Percentiles rank a stretch among this genome's conserved stretches.
These are phyloP conservation scores for Hirsutella thompsonii DNA, from an alignment of 2,329 filamentous ascomycete genomes.

Conservation along the genomic window DNA sequence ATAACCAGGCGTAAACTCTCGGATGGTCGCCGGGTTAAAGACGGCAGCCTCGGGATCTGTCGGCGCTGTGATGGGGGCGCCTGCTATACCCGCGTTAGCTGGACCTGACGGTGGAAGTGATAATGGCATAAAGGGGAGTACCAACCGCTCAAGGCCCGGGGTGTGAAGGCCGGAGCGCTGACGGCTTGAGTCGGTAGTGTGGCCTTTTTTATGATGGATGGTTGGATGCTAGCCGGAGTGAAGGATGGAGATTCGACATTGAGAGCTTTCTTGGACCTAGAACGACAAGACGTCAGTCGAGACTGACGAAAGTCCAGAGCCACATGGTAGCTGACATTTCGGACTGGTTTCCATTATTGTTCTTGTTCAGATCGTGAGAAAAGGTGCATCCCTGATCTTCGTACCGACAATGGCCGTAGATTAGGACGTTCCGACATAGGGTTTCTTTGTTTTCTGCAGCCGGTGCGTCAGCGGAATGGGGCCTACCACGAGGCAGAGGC, in stretches of 20 bases:
- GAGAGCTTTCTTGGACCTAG: slow-evolving; percentile 57
- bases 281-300: background rate
- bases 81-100: slow-evolving; percentile 11
- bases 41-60: slow-evolving; percentile 28
- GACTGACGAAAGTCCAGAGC: background rate
- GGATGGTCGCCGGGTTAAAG: slow-evolving; percentile 44
- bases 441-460: slow-evolving; percentile 69
- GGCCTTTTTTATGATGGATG: slow-evolving; percentile 46
- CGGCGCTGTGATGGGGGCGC: slow-evolving; percentile 21
- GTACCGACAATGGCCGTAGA: slow-evolving; percentile 87
- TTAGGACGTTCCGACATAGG: slow-evolving; percentile 81
- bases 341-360: slow-evolving; percentile 23
- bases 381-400: slow-evolving; percentile 86
- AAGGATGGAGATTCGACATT: slow-evolving; percentile 97
- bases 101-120: background rate
- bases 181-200: slow-evolving; percentile 81
- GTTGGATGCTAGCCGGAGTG: slow-evolving; percentile 49
- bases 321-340: slow-evolving; percentile 32
- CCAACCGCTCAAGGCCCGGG: slow-evolving; percentile 41
- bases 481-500: too few relatives aligned
- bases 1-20: slow-evolving; percentile 48
- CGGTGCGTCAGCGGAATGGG: background rate
- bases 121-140: background rate
- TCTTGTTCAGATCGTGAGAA: slow-evolving; percentile 68
- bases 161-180: slow-evolving; percentile 78